phyloP scores from a whole-genome alignment of 2,329 filamentous ascomycete species.

The Trichoderma sp. region DNA sequence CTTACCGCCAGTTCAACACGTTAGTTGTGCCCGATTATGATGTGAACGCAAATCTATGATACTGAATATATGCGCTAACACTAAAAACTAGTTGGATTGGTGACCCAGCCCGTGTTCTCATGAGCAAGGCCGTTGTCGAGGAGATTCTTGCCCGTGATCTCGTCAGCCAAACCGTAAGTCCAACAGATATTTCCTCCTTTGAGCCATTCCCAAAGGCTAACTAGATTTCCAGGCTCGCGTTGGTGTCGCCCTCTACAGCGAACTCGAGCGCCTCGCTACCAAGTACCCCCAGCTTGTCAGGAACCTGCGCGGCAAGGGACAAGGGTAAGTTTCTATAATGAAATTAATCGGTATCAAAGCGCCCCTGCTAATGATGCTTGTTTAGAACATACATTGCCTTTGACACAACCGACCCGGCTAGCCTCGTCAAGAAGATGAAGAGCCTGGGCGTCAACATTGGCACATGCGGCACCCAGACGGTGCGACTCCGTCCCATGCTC shows the following conservation, averaged over 20 bases:
- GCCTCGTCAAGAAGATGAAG: constrained; percentile 70
- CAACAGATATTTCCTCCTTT: background rate
- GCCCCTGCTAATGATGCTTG: background rate
- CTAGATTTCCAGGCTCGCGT: constrained; percentile 45
- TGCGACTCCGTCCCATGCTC: constrained; percentile 75
- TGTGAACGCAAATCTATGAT: background rate
- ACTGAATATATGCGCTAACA: background rate
- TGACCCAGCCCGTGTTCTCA: constrained; percentile 72
- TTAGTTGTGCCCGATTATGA: constrained; percentile 11
- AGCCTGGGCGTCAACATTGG: constrained; percentile 72
- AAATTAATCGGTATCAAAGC: too few species aligned
- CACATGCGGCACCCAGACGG: constrained; percentile 67
- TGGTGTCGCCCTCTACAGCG: constrained; percentile 66
- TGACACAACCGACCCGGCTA: constrained; percentile 68
- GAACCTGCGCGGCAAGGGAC: constrained; percentile 74
- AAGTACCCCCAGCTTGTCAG: constrained; percentile 67
- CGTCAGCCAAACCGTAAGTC: constrained; percentile 55
- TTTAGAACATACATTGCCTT: constrained; percentile 71
- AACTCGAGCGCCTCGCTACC: constrained; percentile 60
- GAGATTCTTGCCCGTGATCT: constrained; percentile 69
- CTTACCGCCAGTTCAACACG: constrained; percentile 84
- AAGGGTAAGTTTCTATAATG: constrained; percentile 42
- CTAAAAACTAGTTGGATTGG: constrained; percentile 62
- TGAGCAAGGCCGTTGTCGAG: constrained; percentile 74
- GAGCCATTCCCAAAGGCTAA: background rate